Percentiles rank a stretch among this genome's conserved stretches.
These are phyloP conservation scores for Ceratocystis eucalypticola DNA, from an alignment of 2,329 filamentous ascomycete genomes.

Conservation along the genomic window DNA sequence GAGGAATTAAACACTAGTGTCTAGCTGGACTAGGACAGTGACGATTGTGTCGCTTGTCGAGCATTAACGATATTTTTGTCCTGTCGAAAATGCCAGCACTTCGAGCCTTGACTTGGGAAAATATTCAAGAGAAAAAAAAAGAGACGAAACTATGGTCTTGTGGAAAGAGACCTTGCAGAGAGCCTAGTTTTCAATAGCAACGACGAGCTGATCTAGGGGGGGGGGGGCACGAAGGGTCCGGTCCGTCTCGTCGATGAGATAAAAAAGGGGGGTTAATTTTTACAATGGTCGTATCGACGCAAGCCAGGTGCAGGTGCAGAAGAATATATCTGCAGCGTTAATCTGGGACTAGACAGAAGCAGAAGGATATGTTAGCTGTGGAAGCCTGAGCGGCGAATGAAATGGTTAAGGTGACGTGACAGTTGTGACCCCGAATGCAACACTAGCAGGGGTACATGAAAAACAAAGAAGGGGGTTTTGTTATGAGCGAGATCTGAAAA, in stretches of 20 bases:
- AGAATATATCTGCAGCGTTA: background rate
- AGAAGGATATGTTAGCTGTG: background rate
- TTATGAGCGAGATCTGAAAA: background rate
- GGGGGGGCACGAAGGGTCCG: background rate
- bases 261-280: background rate
- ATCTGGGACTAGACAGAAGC: background rate
- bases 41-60: background rate
- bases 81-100: constrained; percentile 7
- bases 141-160: no score
- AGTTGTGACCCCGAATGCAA: constrained; percentile 5
- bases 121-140: background rate
- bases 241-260: background rate
- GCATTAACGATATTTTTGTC: background rate
- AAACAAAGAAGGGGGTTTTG: constrained; percentile 1
- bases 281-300: background rate
- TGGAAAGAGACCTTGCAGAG: background rate
- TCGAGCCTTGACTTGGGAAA: background rate
- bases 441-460: background rate
- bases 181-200: background rate
- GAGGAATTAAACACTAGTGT: background rate
- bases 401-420: constrained; percentile 5
- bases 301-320: background rate
- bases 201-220: background rate
- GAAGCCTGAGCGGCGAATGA: background rate
- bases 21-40: background rate